Evolutionary conservation across 495 filamentous ascomycete genomes (phyloP).

Genomic region (Barbatosphaeria neglecta): DNA sequence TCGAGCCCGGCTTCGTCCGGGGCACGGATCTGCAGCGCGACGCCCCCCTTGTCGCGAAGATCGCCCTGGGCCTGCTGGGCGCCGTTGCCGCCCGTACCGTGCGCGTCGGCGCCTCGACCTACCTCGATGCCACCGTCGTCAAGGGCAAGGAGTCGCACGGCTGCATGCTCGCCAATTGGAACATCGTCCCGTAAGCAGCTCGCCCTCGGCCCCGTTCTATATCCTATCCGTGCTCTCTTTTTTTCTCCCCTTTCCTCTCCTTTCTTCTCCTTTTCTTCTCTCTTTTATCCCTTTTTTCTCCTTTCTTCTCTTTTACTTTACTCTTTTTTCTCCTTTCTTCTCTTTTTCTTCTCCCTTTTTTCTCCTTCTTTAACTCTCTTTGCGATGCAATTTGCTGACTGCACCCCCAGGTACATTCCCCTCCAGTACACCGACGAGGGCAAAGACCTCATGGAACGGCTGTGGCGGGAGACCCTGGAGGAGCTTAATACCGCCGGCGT

Average conservation of each 20-base stretch:
- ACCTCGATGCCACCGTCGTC: constrained; percentile 25
- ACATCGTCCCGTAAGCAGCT: constrained; percentile 25
- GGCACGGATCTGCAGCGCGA: constrained; percentile 30
- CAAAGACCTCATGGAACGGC: constrained; percentile 15
- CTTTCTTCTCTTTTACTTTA: too few relatives aligned
- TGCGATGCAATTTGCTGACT: neutral
- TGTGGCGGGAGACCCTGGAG: constrained; percentile 31
- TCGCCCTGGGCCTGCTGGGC: constrained; percentile 7
- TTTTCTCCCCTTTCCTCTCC: too few relatives aligned
- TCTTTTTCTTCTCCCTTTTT: too few relatives aligned
- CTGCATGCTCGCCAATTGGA: constrained; percentile 30
- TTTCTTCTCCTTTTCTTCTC: too few relatives aligned
- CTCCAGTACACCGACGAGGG: constrained; percentile 23
- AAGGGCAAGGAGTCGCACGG: constrained; percentile 35
- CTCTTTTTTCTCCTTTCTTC: too few relatives aligned
- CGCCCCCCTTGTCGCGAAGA: constrained; percentile 2
- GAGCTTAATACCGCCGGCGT: constrained; percentile 27
- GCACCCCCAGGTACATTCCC: constrained; percentile 3
- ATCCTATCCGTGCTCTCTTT: too few relatives aligned
- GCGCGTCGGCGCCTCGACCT: constrained; percentile 21
- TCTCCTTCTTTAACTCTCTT: neutral
- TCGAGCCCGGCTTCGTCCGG: constrained; percentile 32
- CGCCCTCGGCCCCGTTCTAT: neutral
- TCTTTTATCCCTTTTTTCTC: neutral
- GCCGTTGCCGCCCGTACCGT: constrained; percentile 14